Conservation (phyloP, 164 flowering plant species). For the Chimonanthus praecox region DNA sequence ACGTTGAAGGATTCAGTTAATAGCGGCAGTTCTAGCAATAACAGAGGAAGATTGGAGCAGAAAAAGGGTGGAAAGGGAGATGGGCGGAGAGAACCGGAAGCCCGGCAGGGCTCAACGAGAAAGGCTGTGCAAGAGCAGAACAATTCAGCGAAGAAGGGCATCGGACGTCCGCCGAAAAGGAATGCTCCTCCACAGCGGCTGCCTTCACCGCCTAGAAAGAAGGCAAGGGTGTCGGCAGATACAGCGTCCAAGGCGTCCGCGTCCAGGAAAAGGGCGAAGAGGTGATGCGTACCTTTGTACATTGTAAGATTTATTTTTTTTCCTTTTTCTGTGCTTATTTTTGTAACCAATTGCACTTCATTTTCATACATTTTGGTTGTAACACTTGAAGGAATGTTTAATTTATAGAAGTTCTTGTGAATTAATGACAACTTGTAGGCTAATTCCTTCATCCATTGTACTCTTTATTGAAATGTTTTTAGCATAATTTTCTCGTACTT, state of each 20-base stretch:
- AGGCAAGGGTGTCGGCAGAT: constrained; percentile 18
- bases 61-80: constrained; percentile 16
- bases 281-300: constrained; percentile 18
- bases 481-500: no score
- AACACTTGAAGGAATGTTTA: not conserved
- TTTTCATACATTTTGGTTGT: not conserved
- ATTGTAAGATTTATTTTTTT: no score
- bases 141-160: constrained; percentile 37
- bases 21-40: not conserved
- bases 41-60: constrained; percentile 7
- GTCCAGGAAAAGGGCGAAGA: constrained; percentile 50
- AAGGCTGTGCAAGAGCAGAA: constrained; percentile 12
- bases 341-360: constrained; percentile 3
- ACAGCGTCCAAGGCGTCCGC: not conserved
- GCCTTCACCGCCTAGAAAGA: constrained; percentile 5
- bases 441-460: not conserved
- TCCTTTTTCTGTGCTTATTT: not conserved
- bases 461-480: no score
- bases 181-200: not conserved
- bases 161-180: constrained; percentile 69
- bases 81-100: constrained; percentile 2
- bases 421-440: no score
- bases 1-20: constrained; percentile 6
- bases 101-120: constrained; percentile 5
- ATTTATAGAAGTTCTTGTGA: not conserved